phyloP scores from a whole-genome alignment of 495 filamentous ascomycete genomes.

The Hyaloscypha hepaticicola region DNA sequence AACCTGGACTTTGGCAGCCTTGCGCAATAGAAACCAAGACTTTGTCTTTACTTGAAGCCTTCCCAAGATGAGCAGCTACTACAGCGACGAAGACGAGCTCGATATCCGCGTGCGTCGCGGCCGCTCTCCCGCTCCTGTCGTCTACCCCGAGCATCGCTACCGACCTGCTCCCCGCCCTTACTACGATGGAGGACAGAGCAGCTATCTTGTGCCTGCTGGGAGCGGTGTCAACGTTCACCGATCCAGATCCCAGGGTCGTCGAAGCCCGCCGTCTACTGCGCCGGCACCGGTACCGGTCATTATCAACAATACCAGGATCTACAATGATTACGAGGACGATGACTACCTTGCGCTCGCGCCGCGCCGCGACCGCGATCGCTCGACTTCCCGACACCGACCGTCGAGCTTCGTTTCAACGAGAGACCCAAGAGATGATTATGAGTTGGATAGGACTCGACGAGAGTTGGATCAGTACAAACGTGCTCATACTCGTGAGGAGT shows the following conservation, averaged over 20 bases:
- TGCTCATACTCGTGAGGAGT: slow-evolving; percentile 34
- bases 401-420: slow-evolving; percentile 24
- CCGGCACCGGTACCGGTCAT: slow-evolving; percentile 41
- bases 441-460: slow-evolving; percentile 37
- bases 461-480: slow-evolving; percentile 40
- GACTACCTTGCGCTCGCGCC: slow-evolving; percentile 27
- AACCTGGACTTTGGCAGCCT: background rate
- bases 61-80: slow-evolving; percentile 28
- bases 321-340: slow-evolving; percentile 35
- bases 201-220: slow-evolving; percentile 21
- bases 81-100: slow-evolving; percentile 42
- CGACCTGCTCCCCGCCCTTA: slow-evolving; percentile 16
- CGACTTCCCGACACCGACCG: slow-evolving; percentile 31
- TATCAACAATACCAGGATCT: slow-evolving; percentile 47
- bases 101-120: slow-evolving; percentile 45
- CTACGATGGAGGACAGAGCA: background rate
- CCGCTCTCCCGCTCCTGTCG: slow-evolving; percentile 35
- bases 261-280: slow-evolving; percentile 24
- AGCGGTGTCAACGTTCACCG: slow-evolving; percentile 9
- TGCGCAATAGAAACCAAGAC: slow-evolving; percentile 1
- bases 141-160: slow-evolving; percentile 26
- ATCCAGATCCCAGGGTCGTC: slow-evolving; percentile 21
- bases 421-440: slow-evolving; percentile 12
- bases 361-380: slow-evolving; percentile 30
- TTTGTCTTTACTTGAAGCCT: slow-evolving; percentile 3